phyloP scores from a whole-genome alignment of 2,329 filamentous ascomycete species.

The Talaromyces pinophilus region DNA sequence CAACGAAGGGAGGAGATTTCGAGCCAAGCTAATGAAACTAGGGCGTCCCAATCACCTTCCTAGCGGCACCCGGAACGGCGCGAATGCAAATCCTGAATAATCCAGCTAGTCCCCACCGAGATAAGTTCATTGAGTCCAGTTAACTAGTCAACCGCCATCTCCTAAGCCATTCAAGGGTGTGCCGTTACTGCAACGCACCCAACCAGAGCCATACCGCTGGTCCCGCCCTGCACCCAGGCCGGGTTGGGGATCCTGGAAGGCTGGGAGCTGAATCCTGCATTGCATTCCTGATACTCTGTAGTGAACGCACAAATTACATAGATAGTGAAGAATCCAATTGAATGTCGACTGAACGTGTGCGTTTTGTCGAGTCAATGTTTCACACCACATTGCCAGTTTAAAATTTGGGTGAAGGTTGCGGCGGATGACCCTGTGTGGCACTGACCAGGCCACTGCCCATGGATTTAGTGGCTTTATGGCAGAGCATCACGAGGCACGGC shows the following conservation, averaged over 20 bases:
- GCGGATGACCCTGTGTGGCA: slow-evolving; percentile 6
- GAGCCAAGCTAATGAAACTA: slow-evolving; percentile 17
- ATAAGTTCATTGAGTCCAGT: not conserved
- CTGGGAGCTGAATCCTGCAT: slow-evolving; percentile 19
- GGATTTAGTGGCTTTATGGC: not conserved
- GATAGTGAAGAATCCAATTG: not conserved
- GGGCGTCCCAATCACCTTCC: slow-evolving; percentile 18
- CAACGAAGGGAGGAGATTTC: not conserved
- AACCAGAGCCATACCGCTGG: slow-evolving; percentile 13
- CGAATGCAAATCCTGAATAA: slow-evolving; percentile 22
- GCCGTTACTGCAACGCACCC: slow-evolving; percentile 18
- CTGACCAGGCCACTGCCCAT: not conserved
- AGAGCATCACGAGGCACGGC: slow-evolving; percentile 18
- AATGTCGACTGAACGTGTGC: not conserved
- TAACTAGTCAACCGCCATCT: not conserved
- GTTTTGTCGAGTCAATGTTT: not conserved
- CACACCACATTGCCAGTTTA: not conserved
- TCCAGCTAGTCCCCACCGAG: slow-evolving; percentile 7
- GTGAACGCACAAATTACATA: not conserved
- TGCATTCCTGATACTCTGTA: slow-evolving; percentile 9
- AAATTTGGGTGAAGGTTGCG: not conserved
- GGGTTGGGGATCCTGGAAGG: not conserved
- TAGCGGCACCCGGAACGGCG: slow-evolving; percentile 19
- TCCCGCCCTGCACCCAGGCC: slow-evolving; percentile 7
- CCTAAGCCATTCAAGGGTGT: not conserved